Percentiles rank a stretch among this genome's conserved stretches.
Evolutionary conservation across 2,329 filamentous ascomycete genomes (phyloP).

Genomic region (Aspergillus aculeatinus): DNA sequence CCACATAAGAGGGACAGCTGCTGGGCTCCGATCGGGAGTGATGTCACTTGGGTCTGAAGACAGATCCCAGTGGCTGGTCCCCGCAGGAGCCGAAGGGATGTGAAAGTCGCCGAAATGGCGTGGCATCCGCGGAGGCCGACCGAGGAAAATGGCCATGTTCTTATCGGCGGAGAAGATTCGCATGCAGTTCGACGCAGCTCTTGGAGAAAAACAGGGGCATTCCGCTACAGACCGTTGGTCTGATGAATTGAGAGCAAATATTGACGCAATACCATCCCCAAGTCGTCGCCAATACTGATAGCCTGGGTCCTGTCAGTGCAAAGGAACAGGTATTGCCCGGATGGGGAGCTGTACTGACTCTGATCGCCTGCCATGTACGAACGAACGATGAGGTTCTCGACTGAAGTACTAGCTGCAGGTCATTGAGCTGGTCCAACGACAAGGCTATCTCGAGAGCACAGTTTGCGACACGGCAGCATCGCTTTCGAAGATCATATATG

Average conservation of each 20-base stretch:
- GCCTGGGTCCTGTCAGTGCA: conserved; percentile 28
- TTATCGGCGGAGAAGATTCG: conserved; percentile 49
- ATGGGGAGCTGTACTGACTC: conserved; percentile 32
- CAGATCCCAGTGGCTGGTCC: no score
- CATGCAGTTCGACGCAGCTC: conserved; percentile 40
- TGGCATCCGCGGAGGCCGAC: conserved; percentile 47
- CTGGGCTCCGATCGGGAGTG: conserved; percentile 13
- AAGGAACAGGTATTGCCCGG: neutral
- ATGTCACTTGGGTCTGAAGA: neutral
- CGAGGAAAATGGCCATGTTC: conserved; percentile 50
- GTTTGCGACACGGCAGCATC: conserved; percentile 33
- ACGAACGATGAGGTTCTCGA: conserved; percentile 50
- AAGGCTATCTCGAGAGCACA: conserved; percentile 39
- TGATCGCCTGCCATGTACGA: conserved; percentile 47
- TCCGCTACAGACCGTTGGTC: conserved; percentile 30
- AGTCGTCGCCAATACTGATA: conserved; percentile 49
- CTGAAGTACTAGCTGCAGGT: conserved; percentile 47
- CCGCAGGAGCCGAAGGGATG: neutral
- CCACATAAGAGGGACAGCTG: conserved; percentile 24
- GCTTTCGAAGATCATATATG: conserved; percentile 26
- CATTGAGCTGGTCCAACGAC: conserved; percentile 40
- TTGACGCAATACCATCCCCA: conserved; percentile 49
- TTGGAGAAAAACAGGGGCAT: conserved; percentile 37
- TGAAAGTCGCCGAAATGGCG: conserved; percentile 43
- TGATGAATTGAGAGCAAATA: conserved; percentile 51